Base-by-base conservation (phyloP, 2,329 filamentous ascomycete genomes). In the Penicillium sp. region DNA sequence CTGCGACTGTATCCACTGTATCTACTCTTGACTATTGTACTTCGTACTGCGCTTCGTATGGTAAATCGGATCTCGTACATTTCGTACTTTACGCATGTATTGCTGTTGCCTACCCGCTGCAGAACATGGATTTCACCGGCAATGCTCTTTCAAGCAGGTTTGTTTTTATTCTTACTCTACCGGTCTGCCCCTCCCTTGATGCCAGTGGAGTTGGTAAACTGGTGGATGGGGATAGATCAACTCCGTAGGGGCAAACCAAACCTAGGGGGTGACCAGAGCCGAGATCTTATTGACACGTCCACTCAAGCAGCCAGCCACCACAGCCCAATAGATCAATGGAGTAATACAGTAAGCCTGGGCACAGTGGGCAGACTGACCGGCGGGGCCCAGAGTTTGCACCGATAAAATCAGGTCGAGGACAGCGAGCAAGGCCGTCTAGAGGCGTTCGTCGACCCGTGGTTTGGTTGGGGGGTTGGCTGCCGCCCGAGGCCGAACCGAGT, bases 221-320 rank as follows among this genome's bases (percentile, higher is more conserved):
- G 28, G 28, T 28, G 6, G 12, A 28, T 31, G 43, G 43, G 42
- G 43, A 47, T 47, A 25, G 43, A 47, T 47, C 43, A 14, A 47
- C 43, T 47, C 25, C 43, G 12, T 28, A 35, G 47, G 47, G 50
- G 52, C 59, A 59, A 55, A 48, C 55, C 48, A 45, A n/a, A 42
- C 48, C 54, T 14, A 55, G 59, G 11, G 41, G 59, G 59, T 15
- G 41, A 54, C 20, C 39, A 39, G 31, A 48, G 43, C 60, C 56
- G 57, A 57, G 53, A 51, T 57, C 57, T 48, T 51, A 55, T 58
- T 43, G 59, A 62, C 38, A 62, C 59, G 53, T 61, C 59, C 37
- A 59, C 49, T 52, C 22, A 17, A 11, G 45, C 34, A 34, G 45
- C 51, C 50, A 53, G 51, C 47, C 55, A 56, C 43, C 37, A 38